Conservation (phyloP, 306 rosid genomes). For the Abrus precatorius region DNA sequence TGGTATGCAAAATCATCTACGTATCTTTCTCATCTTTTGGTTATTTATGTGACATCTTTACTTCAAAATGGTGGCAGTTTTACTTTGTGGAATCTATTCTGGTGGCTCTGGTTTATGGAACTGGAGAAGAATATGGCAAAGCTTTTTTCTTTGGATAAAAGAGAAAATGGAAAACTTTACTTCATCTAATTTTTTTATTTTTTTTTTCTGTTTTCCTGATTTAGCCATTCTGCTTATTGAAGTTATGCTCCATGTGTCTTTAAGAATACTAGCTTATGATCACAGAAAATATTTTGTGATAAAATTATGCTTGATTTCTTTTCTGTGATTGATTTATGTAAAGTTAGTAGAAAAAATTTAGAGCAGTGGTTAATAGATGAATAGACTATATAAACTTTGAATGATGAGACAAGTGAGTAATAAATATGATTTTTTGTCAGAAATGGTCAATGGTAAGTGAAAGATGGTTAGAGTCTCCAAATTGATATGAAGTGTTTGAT, state of each 20-base stretch:
- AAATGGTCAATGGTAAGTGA: conserved; percentile 32
- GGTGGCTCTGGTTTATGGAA: conserved; percentile 2
- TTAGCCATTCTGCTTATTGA: background rate
- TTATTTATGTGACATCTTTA: conserved; percentile 30
- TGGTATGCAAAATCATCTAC: conserved; percentile 62
- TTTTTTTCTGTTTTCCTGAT: background rate
- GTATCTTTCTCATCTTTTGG: conserved; percentile 27
- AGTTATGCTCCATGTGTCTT: background rate
- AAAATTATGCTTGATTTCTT: background rate
- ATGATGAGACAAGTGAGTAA: conserved; percentile 30
- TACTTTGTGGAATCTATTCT: background rate
- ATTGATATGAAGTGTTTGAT: conserved; percentile 26
- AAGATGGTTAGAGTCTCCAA: conserved; percentile 29
- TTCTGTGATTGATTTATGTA: conserved; percentile 34
- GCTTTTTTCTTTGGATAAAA: background rate
- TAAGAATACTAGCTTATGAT: background rate
- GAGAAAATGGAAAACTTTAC: conserved; percentile 25
- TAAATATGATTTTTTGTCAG: conserved; percentile 10
- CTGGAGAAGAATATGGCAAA: background rate
- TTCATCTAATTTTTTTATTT: conserved; percentile 13
- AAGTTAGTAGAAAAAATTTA: conserved; percentile 4
- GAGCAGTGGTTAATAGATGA: conserved; percentile 13
- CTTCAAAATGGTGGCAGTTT: conserved; percentile 36
- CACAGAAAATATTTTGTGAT: conserved; percentile 12
- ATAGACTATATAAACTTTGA: conserved; percentile 35